These are phyloP conservation scores for Iris macrosiphon DNA, from an alignment of 106 monocot genomes.

Conservation along the genomic window DNA sequence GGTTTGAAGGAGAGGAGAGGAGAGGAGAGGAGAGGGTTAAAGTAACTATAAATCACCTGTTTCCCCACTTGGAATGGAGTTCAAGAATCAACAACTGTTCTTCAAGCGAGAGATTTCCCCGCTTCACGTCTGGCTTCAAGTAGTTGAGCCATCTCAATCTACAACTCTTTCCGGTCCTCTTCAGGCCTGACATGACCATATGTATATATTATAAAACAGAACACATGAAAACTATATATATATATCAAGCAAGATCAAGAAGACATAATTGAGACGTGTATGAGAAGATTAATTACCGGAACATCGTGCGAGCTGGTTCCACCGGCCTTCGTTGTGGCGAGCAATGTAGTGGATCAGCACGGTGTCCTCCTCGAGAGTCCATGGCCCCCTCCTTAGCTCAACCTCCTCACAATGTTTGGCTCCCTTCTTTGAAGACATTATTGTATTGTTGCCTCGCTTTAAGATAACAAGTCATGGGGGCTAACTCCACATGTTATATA, in stretches of 20 bases:
- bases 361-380: slow-evolving; percentile 68
- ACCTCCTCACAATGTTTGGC: slow-evolving; percentile 11
- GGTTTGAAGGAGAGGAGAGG: too few relatives aligned
- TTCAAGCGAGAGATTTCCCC: slow-evolving; percentile 52
- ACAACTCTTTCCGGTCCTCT: slow-evolving; percentile 82
- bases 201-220: too few relatives aligned
- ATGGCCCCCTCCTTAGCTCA: slow-evolving; percentile 56
- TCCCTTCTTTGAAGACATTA: slow-evolving; percentile 1
- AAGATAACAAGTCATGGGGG: too few relatives aligned
- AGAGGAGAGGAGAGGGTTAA: too few relatives aligned
- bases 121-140: slow-evolving; percentile 72
- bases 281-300: slow-evolving; percentile 73
- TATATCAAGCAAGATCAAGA: too few relatives aligned
- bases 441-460: too few relatives aligned
- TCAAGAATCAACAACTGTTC: slow-evolving; percentile 59
- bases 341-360: slow-evolving; percentile 54
- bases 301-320: slow-evolving; percentile 66
- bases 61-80: slow-evolving; percentile 66
- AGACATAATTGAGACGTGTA: too few relatives aligned
- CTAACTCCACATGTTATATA: too few relatives aligned
- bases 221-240: too few relatives aligned
- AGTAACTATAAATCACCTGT: slow-evolving; percentile 55
- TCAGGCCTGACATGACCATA: too few relatives aligned
- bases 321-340: slow-evolving; percentile 62
- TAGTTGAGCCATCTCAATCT: slow-evolving; percentile 78